phyloP scores from a whole-genome alignment of 1,139 yeast species.

The Blastobotrys indianensis region DNA sequence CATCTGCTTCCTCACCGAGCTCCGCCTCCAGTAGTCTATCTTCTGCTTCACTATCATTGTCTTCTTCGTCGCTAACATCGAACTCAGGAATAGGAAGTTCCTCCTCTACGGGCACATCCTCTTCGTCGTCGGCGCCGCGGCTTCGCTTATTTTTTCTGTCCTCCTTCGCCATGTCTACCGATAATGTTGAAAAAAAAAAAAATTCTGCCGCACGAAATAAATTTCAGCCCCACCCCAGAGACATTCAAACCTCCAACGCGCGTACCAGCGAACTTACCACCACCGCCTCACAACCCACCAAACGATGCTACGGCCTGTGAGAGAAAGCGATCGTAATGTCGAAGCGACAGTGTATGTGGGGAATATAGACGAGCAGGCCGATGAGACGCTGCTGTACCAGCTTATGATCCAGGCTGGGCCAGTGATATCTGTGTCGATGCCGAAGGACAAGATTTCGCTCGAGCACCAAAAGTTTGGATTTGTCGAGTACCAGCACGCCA shows the following conservation, averaged over 20 bases:
- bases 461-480: slow-evolving; percentile 87
- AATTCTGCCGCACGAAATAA: slow-evolving; percentile 5
- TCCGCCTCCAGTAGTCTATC: slow-evolving; percentile 24
- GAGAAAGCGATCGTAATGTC: slow-evolving; percentile 41
- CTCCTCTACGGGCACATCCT: slow-evolving; percentile 19
- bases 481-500: slow-evolving; percentile 56
- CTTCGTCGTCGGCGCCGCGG: slow-evolving; percentile 10
- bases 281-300: not conserved
- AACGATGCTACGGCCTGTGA: not conserved
- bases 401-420: slow-evolving; percentile 85
- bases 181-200: slow-evolving; percentile 3
- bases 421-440: slow-evolving; percentile 61
- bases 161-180: slow-evolving; percentile 12
- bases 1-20: slow-evolving; percentile 23
- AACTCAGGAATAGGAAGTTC: slow-evolving; percentile 14
- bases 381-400: slow-evolving; percentile 64
- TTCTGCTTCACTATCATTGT: slow-evolving; percentile 21
- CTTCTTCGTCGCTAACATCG: slow-evolving; percentile 17
- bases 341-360: slow-evolving; percentile 78
- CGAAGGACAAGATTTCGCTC: slow-evolving; percentile 67
- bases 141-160: slow-evolving; percentile 11
- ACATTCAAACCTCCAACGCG: not conserved
- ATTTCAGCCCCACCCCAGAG: slow-evolving; percentile 1
- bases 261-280: not conserved
- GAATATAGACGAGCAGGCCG: slow-evolving; percentile 68